phyloP scores from a whole-genome alignment of 768 basidiomycete species.

The Hygrophorus russula region DNA sequence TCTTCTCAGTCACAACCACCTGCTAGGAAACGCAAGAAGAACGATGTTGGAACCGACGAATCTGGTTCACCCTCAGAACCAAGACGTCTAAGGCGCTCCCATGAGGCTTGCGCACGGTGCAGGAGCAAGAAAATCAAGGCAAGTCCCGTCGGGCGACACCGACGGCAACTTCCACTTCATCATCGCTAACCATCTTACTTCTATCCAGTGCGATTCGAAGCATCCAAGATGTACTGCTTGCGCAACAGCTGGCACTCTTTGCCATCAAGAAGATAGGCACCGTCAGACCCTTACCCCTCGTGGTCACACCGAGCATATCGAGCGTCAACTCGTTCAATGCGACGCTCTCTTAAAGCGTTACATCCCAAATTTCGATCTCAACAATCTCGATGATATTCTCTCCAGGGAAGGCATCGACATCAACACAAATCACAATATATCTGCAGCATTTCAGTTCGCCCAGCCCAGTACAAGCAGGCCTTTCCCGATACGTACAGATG shows the following conservation, averaged over 20 bases:
- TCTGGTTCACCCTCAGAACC: constrained; percentile 51
- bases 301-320: constrained; percentile 74
- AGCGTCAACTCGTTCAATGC: constrained; percentile 71
- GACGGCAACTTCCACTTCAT: constrained; percentile 73
- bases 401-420: constrained; percentile 58
- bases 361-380: constrained; percentile 55
- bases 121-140: constrained; percentile 97
- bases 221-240: constrained; percentile 83
- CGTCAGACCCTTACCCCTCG: constrained; percentile 78
- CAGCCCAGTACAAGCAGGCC: constrained; percentile 13
- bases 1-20: constrained; percentile 16
- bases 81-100: constrained; percentile 73
- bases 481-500: constrained; percentile 22
- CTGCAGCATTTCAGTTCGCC: constrained; percentile 18
- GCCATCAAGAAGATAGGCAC: constrained; percentile 84
- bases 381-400: constrained; percentile 53
- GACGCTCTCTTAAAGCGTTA: constrained; percentile 68
- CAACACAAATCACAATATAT: constrained; percentile 6
- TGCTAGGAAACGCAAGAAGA: constrained; percentile 47
- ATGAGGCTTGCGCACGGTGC: constrained; percentile 88
- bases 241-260: constrained; percentile 64
- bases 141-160: constrained; percentile 57
- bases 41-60: constrained; percentile 46
- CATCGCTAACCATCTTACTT: constrained; percentile 17
- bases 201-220: constrained; percentile 75